These are phyloP conservation scores for Ascochyta clinopodiicola DNA, from an alignment of 2,329 filamentous ascomycete species.

Conservation along the genomic window DNA sequence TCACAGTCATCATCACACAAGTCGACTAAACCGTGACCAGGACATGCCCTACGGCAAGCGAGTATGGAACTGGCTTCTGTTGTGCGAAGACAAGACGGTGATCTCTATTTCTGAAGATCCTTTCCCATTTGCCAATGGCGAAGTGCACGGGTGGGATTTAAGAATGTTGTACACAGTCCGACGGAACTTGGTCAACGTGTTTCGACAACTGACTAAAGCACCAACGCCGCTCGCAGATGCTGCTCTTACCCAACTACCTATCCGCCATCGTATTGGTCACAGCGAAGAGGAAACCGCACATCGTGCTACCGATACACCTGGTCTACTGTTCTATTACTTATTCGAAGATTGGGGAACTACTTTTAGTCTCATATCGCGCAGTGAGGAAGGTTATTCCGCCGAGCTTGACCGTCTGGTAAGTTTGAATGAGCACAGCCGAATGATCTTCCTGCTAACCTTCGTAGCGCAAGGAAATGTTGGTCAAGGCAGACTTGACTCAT, in stretches of 20 bases:
- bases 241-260: conserved; percentile 53
- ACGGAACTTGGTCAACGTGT: conserved; percentile 66
- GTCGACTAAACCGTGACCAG: conserved; percentile 39
- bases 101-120: conserved; percentile 72
- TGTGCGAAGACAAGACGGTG: conserved; percentile 74
- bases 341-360: conserved; percentile 71
- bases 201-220: conserved; percentile 65
- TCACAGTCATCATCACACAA: conserved; percentile 27
- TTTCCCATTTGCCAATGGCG: conserved; percentile 49
- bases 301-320: conserved; percentile 61
- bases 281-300: conserved; percentile 56
- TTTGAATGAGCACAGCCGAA: background rate
- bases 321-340: conserved; percentile 69
- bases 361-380: conserved; percentile 61
- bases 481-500: conserved; percentile 54
- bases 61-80: conserved; percentile 74
- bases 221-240: conserved; percentile 51
- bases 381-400: conserved; percentile 54
- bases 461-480: conserved; percentile 62
- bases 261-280: conserved; percentile 53
- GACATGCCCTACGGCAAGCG: conserved; percentile 59
- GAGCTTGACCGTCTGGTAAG: conserved; percentile 59
- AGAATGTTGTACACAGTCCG: conserved; percentile 60
- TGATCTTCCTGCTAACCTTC: background rate
- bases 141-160: conserved; percentile 51